A percentile compares a stretch with the other conserved stretches of the same genome.
Conservation (phyloP, 1,139 yeast species). For the Geotrichum aggregatum region DNA sequence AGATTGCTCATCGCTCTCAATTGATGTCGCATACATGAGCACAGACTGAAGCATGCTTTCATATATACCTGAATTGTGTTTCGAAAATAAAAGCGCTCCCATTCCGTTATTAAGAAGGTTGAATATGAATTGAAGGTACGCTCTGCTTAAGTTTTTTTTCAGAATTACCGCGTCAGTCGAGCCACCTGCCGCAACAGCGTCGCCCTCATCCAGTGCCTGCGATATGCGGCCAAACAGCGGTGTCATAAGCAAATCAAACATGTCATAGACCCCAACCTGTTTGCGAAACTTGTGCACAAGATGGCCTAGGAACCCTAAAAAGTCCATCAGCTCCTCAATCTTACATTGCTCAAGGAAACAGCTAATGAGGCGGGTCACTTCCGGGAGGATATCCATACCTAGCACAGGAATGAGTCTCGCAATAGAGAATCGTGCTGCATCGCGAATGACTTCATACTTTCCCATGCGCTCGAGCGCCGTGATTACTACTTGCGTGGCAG, state of each 20-base stretch:
- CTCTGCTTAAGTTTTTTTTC: slow-evolving; percentile 53
- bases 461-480: slow-evolving; percentile 77
- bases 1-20: slow-evolving; percentile 43
- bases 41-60: slow-evolving; percentile 62
- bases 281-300: slow-evolving; percentile 71
- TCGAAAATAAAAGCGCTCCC: slow-evolving; percentile 69
- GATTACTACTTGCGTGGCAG: slow-evolving; percentile 76
- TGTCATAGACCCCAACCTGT: slow-evolving; percentile 64
- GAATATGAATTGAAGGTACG: slow-evolving; percentile 65
- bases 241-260: slow-evolving; percentile 65
- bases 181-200: slow-evolving; percentile 37
- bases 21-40: slow-evolving; percentile 61
- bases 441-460: slow-evolving; percentile 67
- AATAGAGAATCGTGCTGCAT: slow-evolving; percentile 80
- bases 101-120: slow-evolving; percentile 72
- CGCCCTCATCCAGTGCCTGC: slow-evolving; percentile 46
- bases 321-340: slow-evolving; percentile 68
- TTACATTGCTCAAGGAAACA: slow-evolving; percentile 66
- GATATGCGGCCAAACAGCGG: slow-evolving; percentile 71
- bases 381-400: slow-evolving; percentile 50
- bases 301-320: slow-evolving; percentile 82
- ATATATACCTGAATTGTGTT: slow-evolving; percentile 56
- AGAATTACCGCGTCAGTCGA: slow-evolving; percentile 43
- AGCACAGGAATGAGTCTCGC: slow-evolving; percentile 80
- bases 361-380: slow-evolving; percentile 68